Percentiles rank a stretch among this genome's conserved stretches.
Evolutionary conservation across 2,329 filamentous ascomycete genomes (phyloP).

Genomic region (Xylaria hypoxylon): DNA sequence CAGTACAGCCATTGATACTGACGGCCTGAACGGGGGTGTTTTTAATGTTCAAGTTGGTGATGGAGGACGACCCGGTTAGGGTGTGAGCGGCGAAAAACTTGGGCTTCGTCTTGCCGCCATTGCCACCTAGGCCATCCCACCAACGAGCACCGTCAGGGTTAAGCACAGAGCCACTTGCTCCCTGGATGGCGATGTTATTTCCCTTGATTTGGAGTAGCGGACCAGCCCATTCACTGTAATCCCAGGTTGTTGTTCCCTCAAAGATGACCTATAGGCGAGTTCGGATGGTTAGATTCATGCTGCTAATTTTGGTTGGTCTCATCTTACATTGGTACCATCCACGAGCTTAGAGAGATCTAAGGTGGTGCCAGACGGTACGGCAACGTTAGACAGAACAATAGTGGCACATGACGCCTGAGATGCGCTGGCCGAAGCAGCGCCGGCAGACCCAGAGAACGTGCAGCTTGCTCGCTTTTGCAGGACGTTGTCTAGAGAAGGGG

Average conservation of each 20-base stretch:
- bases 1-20: slow-evolving; percentile 57
- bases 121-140: slow-evolving; percentile 72
- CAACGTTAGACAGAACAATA: slow-evolving; percentile 64
- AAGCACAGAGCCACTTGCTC: slow-evolving; percentile 63
- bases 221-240: slow-evolving; percentile 73
- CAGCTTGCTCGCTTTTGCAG: slow-evolving; percentile 52
- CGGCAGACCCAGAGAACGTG: slow-evolving; percentile 65
- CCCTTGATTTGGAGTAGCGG: slow-evolving; percentile 73
- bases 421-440: slow-evolving; percentile 54
- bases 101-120: slow-evolving; percentile 72
- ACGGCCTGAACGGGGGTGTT: slow-evolving; percentile 68
- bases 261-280: slow-evolving; percentile 63
- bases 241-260: slow-evolving; percentile 74
- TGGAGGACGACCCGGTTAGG: slow-evolving; percentile 59
- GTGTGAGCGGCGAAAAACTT: slow-evolving; percentile 70
- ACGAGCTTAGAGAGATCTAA: slow-evolving; percentile 68
- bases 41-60: slow-evolving; percentile 62
- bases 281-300: slow-evolving; percentile 11
- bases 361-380: slow-evolving; percentile 68
- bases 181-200: slow-evolving; percentile 64
- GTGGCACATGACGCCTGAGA: slow-evolving; percentile 64
- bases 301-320: background rate
- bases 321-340: slow-evolving; percentile 59
- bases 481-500: slow-evolving; percentile 19
- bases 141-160: slow-evolving; percentile 67